Evolutionary conservation across 768 basidiomycete species (phyloP), one percentile per base, ranked within the genome.

Genomic region (Rubroboletus satanas): DNA sequence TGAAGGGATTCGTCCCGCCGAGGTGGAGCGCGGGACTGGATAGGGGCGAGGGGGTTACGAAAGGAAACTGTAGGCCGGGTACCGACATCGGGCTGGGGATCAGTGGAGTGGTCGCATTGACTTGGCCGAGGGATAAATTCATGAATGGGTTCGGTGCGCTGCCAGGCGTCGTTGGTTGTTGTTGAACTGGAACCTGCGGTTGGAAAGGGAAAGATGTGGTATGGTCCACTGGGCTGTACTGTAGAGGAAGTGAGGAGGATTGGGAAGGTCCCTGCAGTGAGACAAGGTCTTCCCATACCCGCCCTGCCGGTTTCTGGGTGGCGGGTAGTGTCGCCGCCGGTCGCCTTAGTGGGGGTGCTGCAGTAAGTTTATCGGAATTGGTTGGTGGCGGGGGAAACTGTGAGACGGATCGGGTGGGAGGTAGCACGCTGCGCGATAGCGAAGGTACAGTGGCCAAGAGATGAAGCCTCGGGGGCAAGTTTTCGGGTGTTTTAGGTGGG

Each of bases 251-350:
- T 15, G 70, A 77, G n/a, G 73, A 68, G 12, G 69, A 64, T 32
- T 65, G 61, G 14, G 70, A 53, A n/a, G 75, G 71, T 15, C 52
- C 64, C 55, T 79, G 80, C 29, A 81, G 70, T 41, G 78, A 77
- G 55, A 80, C 65, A 14, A 86, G 71, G 63, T 86, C 84, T 35
- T 78, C 74, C 84, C 83, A 85, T n/a, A 83, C 77, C 46, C 73
- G 73, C n/a, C 68, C 62, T n/a, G 52, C 23, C 23, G 62, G 61
- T 32, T 64, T 60, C 48, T 54, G 58, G 29, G 49, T 51, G 18
- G 64, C 56, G 50, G 62, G 56, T 29, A 51, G 64, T 15, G 36
- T 33, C 23, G 15, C 21, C 5, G n/a, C n/a, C 14, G 60, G 32
- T 45, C 37, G 57, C 47, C 23, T 55, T 15, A 45, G 32, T 8